Evolutionary conservation across 225 moss, liverwort and hornwort species (phyloP), one percentile per base, ranked within the genome.

Genomic region (Takakia lepidozioides): DNA sequence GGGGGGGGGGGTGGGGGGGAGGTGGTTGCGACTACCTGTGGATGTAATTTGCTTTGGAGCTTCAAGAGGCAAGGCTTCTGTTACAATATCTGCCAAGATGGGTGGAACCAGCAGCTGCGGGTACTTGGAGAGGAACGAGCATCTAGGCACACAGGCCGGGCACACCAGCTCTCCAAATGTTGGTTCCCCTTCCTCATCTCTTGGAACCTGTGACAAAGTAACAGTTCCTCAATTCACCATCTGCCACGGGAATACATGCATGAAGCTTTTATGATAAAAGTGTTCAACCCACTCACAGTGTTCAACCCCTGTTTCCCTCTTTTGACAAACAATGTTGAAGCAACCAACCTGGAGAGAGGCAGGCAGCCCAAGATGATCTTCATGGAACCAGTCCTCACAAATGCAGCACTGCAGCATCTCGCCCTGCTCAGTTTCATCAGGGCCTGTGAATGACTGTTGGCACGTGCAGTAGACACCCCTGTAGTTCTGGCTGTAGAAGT

Each of bases 371-470:
- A 95, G 79, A 67, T 95, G 93, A 25, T 51, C 29, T 54, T 89
- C 86, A 25, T 95, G 93, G 46, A 95, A 87, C 93, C 90, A 95
- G 32, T 95, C 93, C 57, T 95, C 93, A 51, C 90, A 95, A 22
- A 95, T 84, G 58, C 76, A 82, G 66, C 93, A 95, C 66, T 86
- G 86, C 14, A 87, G 73, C 93, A 95, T 90, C 72, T 95, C 90
- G 7, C 86, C 89, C 13, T 71, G 52, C 34, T 69, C 74, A 48
- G 44, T 54, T n/a, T 53, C 55, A 17, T 90, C 84, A 21, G 90
- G 72, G 58, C 90, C 90, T 26, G 89, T 89, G 56, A 60, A 82
- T 19, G 68, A 68, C 15, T 76, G 86, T 24, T 80, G 86, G 48
- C 93, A 95, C 15, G 74, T 72, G 61, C 90, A 95, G 26, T 95